Evolutionary conservation across 2,329 filamentous ascomycete species (phyloP).

Genomic region (Fusarium mundagurra): DNA sequence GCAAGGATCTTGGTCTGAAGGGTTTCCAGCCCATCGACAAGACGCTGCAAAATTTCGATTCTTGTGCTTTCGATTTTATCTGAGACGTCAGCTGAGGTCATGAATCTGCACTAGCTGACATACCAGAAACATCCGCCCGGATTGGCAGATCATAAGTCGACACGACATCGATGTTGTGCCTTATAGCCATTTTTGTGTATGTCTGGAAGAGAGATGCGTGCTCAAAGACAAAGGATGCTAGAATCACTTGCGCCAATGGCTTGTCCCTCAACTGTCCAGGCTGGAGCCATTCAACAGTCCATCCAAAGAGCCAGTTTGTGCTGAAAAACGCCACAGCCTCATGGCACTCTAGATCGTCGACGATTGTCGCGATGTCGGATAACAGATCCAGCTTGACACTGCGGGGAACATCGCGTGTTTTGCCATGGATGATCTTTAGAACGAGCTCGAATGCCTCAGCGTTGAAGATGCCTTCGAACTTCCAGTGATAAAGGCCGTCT

Average conservation of each 20-base stretch:
- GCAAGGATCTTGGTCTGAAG: rapidly evolving
- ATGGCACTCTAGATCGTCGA: background rate
- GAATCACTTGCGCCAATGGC: background rate
- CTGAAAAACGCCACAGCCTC: background rate
- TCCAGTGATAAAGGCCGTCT: background rate
- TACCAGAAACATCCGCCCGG: background rate
- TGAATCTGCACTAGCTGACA: rapidly evolving
- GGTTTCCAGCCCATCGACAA: rapidly evolving
- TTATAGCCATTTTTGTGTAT: background rate
- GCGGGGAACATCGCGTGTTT: background rate
- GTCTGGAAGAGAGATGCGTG: background rate
- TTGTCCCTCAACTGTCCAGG: background rate
- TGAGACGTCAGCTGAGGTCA: background rate
- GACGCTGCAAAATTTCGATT: rapidly evolving
- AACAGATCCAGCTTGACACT: rapidly evolving
- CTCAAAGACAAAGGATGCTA: background rate
- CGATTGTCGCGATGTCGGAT: background rate
- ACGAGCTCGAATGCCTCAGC: background rate
- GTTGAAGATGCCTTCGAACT: background rate
- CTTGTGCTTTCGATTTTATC: background rate
- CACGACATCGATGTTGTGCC: rapidly evolving
- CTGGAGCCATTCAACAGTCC: background rate
- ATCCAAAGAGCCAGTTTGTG: background rate
- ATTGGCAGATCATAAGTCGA: background rate
- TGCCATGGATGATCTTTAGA: background rate